These are phyloP conservation scores for Talaromyces sp. DNA, from an alignment of 2,329 filamentous ascomycete genomes.

Conservation along the genomic window DNA sequence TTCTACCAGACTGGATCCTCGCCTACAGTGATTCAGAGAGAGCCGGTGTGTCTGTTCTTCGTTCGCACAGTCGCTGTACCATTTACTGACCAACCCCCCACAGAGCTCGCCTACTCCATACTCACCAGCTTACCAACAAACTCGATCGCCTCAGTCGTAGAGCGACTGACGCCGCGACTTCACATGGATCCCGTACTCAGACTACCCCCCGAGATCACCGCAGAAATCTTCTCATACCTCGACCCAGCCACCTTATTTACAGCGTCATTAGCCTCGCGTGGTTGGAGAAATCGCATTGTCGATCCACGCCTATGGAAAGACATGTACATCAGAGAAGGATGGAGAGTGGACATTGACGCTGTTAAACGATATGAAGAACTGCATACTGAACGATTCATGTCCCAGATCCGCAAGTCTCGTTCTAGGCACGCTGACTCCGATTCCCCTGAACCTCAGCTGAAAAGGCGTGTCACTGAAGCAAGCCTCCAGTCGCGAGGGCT, in stretches of 20 bases:
- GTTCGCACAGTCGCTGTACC: slow-evolving; percentile 10
- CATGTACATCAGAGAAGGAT: slow-evolving; percentile 79
- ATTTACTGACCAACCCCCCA: neutral
- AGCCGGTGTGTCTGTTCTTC: slow-evolving; percentile 42
- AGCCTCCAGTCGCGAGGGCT: slow-evolving; percentile 38
- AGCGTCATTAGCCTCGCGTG: slow-evolving; percentile 70
- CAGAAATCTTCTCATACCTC: slow-evolving; percentile 82
- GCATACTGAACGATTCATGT: slow-evolving; percentile 33
- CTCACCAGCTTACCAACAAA: slow-evolving; percentile 74
- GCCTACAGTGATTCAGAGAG: slow-evolving; percentile 50
- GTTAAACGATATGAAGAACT: slow-evolving; percentile 62
- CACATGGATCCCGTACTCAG: slow-evolving; percentile 88
- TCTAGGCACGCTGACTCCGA: slow-evolving; percentile 45
- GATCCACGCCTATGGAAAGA: slow-evolving; percentile 84
- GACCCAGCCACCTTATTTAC: slow-evolving; percentile 73
- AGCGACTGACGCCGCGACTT: slow-evolving; percentile 72
- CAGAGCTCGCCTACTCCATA: slow-evolving; percentile 75
- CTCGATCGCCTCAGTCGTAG: slow-evolving; percentile 72
- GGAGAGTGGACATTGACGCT: slow-evolving; percentile 65
- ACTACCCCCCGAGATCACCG: slow-evolving; percentile 83
- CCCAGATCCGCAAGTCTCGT: slow-evolving; percentile 44
- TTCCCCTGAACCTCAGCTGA: slow-evolving; percentile 47
- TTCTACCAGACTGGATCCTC: slow-evolving; percentile 52
- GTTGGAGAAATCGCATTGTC: slow-evolving; percentile 74
- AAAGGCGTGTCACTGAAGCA: slow-evolving; percentile 48